A percentile compares a stretch with the other conserved stretches of the same genome.
Conservation (phyloP, 371 early-diverging fungal genomes). For the Capniomyces stellatus region DNA sequence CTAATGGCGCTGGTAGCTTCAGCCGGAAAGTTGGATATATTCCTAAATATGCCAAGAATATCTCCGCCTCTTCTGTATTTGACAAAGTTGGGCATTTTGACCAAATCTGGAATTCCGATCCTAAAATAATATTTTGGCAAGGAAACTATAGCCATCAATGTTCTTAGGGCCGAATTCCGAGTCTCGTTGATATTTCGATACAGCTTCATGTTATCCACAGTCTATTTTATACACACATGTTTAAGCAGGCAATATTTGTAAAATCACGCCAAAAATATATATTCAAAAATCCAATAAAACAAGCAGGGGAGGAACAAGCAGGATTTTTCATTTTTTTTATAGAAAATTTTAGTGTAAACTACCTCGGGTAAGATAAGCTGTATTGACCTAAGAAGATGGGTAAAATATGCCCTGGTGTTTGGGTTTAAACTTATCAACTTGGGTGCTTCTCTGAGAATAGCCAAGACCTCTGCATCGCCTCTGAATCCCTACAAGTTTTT, state of each 20-base stretch:
- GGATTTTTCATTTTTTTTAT: too few species aligned
- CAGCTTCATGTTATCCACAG: neutral
- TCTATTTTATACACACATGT: too few species aligned
- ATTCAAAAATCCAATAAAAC: too few species aligned
- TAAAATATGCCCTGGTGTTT: neutral
- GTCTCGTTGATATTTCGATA: neutral
- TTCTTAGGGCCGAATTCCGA: neutral
- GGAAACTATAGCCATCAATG: neutral
- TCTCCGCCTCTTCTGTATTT: neutral
- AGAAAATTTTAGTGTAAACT: too few species aligned
- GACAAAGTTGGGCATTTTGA: neutral
- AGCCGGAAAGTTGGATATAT: neutral
- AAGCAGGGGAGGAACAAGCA: too few species aligned
- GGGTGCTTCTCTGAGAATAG: slow-evolving; percentile 1
- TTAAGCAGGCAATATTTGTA: too few species aligned
- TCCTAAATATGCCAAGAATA: neutral
- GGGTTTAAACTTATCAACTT: slow-evolving; percentile 2
- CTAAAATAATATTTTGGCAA: slow-evolving; percentile 1
- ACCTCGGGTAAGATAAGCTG: neutral
- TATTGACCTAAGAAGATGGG: neutral
- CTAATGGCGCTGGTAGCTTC: neutral
- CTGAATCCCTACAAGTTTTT: neutral
- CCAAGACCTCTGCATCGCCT: neutral
- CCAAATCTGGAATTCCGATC: neutral
- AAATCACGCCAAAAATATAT: too few species aligned